Conservation (phyloP, 208 protist species). For the Tetramitus jugosus region DNA sequence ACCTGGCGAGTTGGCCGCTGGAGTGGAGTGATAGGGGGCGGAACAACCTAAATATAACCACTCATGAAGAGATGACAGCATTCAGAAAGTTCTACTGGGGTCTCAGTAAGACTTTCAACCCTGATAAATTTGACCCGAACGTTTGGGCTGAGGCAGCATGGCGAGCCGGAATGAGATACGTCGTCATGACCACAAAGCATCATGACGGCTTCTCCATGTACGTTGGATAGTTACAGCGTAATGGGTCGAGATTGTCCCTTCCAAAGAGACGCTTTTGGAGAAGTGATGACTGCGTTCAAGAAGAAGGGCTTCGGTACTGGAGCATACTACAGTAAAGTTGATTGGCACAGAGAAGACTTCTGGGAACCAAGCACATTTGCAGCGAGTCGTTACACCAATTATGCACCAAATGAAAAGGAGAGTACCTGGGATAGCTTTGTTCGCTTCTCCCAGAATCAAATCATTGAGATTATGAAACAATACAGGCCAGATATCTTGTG, state of each 20-base stretch:
- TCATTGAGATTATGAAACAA: not conserved
- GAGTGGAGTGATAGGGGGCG: too few relatives aligned
- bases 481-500: not conserved
- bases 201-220: not conserved
- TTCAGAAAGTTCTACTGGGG: too few relatives aligned
- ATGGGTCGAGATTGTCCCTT: not conserved
- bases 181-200: not conserved
- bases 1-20: too few relatives aligned
- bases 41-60: too few relatives aligned
- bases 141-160: not conserved
- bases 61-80: too few relatives aligned
- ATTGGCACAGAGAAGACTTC: not conserved
- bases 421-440: not conserved
- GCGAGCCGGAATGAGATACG: not conserved
- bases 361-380: too few relatives aligned
- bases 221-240: not conserved
- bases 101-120: not conserved
- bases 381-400: too few relatives aligned
- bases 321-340: not conserved
- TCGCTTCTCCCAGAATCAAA: too few relatives aligned
- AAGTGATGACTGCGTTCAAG: not conserved
- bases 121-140: not conserved
- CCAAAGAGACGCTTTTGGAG: not conserved
- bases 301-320: not conserved
- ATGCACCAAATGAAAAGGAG: not conserved